Percentiles rank a stretch among this genome's conserved stretches.
Conservation (phyloP, 192 early-diverging fungal genomes). For the Podila minutissima region DNA sequence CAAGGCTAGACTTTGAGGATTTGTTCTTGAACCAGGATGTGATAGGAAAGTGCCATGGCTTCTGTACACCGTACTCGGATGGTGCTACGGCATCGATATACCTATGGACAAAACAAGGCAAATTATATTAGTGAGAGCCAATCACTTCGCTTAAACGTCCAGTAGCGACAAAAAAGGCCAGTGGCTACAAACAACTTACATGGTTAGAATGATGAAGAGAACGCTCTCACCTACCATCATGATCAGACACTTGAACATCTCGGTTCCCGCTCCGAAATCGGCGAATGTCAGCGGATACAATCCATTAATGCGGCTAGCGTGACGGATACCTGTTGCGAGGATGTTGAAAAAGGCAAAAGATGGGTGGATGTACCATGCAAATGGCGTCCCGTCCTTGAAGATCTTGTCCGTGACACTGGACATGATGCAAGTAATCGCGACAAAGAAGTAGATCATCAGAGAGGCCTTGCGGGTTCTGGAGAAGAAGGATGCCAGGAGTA, state of each 20-base stretch:
- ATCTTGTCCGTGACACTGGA: conserved; percentile 7
- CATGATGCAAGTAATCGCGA: conserved; percentile 43
- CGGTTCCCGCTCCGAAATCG: conserved; percentile 12
- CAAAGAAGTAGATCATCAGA: conserved; percentile 37
- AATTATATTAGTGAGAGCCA: too few relatives aligned
- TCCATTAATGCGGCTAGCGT: conserved; percentile 23
- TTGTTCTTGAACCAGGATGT: conserved; percentile 15
- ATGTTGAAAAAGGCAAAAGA: conserved; percentile 42
- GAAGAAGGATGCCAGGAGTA: conserved; percentile 23
- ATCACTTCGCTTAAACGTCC: too few relatives aligned
- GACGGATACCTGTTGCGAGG: conserved; percentile 2
- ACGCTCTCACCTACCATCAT: conserved; percentile 32
- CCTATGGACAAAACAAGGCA: background rate
- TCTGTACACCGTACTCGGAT: conserved; percentile 47
- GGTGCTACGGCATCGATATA: conserved; percentile 40
- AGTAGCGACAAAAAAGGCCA: background rate
- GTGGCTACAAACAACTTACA: conserved; percentile 10
- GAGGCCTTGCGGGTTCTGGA: conserved; percentile 35
- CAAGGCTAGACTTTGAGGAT: background rate
- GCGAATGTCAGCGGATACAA: conserved; percentile 19
- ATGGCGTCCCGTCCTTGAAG: conserved; percentile 24
- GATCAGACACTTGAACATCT: conserved; percentile 25
- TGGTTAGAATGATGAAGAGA: conserved; percentile 19
- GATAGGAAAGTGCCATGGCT: conserved; percentile 49
- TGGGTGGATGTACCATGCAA: conserved; percentile 40